Evolutionary conservation across 2,329 filamentous ascomycete species (phyloP), one percentile per base, ranked within the genome.

Genomic region (Aciculosporium take): DNA sequence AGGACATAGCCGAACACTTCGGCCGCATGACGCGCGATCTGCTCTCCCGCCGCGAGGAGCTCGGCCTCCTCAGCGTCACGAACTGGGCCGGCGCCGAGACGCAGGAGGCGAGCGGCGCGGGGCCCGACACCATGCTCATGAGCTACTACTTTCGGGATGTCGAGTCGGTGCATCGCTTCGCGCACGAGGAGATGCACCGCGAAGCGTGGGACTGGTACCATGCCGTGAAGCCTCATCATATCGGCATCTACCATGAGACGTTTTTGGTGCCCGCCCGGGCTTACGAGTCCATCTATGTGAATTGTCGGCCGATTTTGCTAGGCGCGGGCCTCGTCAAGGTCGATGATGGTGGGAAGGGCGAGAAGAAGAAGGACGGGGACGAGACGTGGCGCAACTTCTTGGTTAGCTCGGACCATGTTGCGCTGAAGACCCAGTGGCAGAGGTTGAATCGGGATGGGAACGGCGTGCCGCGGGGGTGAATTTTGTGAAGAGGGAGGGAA

Each of bases 231-330:
- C 46, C 57, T 31, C 48, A 51, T 21, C 60, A 71, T 46, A 49
- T 76, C 20, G 63, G 63, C 5, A 67, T 76, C 47, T 75, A 61
- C 45, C 73, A 78, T 50, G 73, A 77, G 61, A 63, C 66, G 0
- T 75, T 69, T 47, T 55, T 61, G 21, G 64, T 66, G 5, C 62
- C 62, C 1, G 53, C 56, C 3, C 59, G 62, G 3, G 56, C 57
- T 7, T 72, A 69, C 55, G 72, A 77, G 62, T 66, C 58, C 2
- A 58, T 76, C 18, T 74, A 74, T 48, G 46, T 62, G 7, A 66
- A 71, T 44, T 64, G 62, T 47, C 54, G 49, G 40, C 64, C 64
- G 1, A 44, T 55, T 4, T 40, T 66, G 29, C 42, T 68, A 38
- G 65, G 61, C 2, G 48, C 47, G 3, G 49, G 51, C 0, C 45